These are phyloP conservation scores for Oxyria digyna DNA, from an alignment of 148 eudicot genomes.

Conservation along the genomic window DNA sequence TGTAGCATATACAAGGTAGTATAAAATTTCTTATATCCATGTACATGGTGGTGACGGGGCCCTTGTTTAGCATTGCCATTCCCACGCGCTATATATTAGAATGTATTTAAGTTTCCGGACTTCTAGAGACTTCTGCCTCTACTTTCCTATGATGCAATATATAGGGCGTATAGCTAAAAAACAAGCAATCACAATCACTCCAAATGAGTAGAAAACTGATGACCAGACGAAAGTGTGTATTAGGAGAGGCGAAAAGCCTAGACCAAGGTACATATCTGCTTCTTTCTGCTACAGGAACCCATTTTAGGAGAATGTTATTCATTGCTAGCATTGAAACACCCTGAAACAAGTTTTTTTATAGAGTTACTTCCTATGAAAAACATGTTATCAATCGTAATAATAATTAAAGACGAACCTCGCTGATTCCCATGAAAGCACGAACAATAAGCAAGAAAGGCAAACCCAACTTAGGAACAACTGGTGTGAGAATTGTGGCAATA, in stretches of 20 bases:
- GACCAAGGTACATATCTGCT: slow-evolving; percentile 98
- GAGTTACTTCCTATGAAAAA: not conserved
- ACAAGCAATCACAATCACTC: not conserved
- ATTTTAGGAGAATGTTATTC: slow-evolving; percentile 83
- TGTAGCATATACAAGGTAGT: too few relatives aligned
- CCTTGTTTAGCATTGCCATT: too few relatives aligned
- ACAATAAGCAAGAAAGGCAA: slow-evolving; percentile 74
- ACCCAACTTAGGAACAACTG: slow-evolving; percentile 76
- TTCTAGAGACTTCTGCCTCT: too few relatives aligned
- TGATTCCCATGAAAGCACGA: slow-evolving; percentile 93
- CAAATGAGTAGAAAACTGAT: slow-evolving; percentile 89
- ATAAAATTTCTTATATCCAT: too few relatives aligned
- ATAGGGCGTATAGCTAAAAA: not conserved
- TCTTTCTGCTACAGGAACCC: slow-evolving; percentile 96
- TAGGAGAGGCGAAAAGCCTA: slow-evolving; percentile 74
- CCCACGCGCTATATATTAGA: too few relatives aligned
- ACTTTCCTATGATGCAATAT: not conserved
- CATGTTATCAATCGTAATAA: not conserved
- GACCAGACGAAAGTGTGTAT: slow-evolving; percentile 89
- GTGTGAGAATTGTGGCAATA: slow-evolving; percentile 72
- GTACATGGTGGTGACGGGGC: too few relatives aligned
- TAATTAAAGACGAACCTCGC: slow-evolving; percentile 30
- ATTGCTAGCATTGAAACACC: slow-evolving; percentile 99
- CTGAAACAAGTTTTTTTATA: slow-evolving; percentile 23
- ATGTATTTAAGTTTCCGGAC: too few relatives aligned